Base-by-base conservation (phyloP, 129 eudicot genomes). In the Ambrosia trifida region DNA sequence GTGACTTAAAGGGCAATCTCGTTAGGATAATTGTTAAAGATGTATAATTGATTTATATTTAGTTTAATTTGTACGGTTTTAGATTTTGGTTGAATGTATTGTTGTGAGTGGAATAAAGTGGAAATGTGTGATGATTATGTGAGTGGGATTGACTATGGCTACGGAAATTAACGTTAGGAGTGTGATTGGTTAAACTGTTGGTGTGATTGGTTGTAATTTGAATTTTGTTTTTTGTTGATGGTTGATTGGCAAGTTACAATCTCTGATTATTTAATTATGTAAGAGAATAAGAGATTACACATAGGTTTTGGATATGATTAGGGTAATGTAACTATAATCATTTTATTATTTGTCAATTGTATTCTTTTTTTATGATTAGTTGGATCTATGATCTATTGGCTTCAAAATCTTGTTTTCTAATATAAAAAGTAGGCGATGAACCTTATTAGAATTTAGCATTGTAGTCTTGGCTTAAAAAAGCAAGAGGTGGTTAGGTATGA, bases 391-490 rank as follows among this genome's bases (percentile, higher is more conserved):
- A 32, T 68, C 16, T 68, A 47, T 50, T 16, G 33, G 45, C 17
- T 17, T 69, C n/a, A 35, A 7, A 11, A 18, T 51, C 36, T 69
- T 69, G 64, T 52, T 69, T 52, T 69, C 36, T 19, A 53, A 33
- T 32, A 53, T 53, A 41, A 36, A 36, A 4, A 30, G 76, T 41
- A 35, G 45, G 51, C 57, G 32, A 43, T 71, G 32, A 71, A 12
- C 45, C 30, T 28, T 35, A 16, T 16, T 16, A 2, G 31, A 32
- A 31, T 28, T 50, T 66, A 50, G n/a, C 12, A 32, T 50, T 50
- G 61, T n/a, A 49, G 4, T 4, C 41, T 36, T 36, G 41, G 41
- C 7, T 36, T 36, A 36, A 36, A 36, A 35, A 36, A 36, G 41
- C 41, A 4, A 4, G 41, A 36, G 41, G 41, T 7, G 7, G 28